A percentile compares a stretch with the other conserved stretches of the same genome.
Evolutionary conservation across 2,329 filamentous ascomycete species (phyloP).

Genomic region (Talaromyces sp.): DNA sequence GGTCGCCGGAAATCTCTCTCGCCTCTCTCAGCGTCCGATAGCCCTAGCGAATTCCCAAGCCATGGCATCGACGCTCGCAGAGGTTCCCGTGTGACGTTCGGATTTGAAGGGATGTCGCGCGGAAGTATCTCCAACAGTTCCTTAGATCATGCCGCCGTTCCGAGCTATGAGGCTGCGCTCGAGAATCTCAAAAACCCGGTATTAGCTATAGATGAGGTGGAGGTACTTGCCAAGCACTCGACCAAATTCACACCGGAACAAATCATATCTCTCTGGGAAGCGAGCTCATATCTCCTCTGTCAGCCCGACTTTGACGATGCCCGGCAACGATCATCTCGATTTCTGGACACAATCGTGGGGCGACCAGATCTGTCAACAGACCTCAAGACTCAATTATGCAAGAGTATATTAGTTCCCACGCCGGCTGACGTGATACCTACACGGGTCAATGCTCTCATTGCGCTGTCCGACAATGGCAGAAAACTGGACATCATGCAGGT

Average conservation of each 20-base stretch:
- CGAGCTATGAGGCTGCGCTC: slow-evolving; percentile 39
- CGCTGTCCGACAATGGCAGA: slow-evolving; percentile 43
- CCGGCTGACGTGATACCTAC: slow-evolving; percentile 38
- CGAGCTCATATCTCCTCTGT: slow-evolving; percentile 37
- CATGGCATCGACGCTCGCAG: slow-evolving; percentile 33
- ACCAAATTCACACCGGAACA: slow-evolving; percentile 40
- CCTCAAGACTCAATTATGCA: slow-evolving; percentile 34
- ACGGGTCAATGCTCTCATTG: slow-evolving; percentile 39
- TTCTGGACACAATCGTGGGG: slow-evolving; percentile 37
- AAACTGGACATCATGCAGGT: slow-evolving; percentile 41
- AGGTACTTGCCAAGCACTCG: slow-evolving; percentile 32
- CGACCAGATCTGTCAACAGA: slow-evolving; percentile 40
- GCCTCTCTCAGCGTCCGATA: slow-evolving; percentile 33
- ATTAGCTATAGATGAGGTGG: slow-evolving; percentile 40
- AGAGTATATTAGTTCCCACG: slow-evolving; percentile 34
- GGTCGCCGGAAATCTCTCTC: slow-evolving; percentile 40
- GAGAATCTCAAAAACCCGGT: slow-evolving; percentile 31
- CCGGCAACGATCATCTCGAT: slow-evolving; percentile 32
- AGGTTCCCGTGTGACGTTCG: slow-evolving; percentile 32
- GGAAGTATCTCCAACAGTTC: slow-evolving; percentile 37
- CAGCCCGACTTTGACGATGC: slow-evolving; percentile 35
- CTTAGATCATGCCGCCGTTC: slow-evolving; percentile 37
- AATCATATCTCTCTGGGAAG: slow-evolving; percentile 40
- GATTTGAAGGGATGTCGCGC: slow-evolving; percentile 43
- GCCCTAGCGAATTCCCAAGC: slow-evolving; percentile 29